phyloP scores from a whole-genome alignment of 2,329 filamentous ascomycete species.

The Exserohilum turcica region DNA sequence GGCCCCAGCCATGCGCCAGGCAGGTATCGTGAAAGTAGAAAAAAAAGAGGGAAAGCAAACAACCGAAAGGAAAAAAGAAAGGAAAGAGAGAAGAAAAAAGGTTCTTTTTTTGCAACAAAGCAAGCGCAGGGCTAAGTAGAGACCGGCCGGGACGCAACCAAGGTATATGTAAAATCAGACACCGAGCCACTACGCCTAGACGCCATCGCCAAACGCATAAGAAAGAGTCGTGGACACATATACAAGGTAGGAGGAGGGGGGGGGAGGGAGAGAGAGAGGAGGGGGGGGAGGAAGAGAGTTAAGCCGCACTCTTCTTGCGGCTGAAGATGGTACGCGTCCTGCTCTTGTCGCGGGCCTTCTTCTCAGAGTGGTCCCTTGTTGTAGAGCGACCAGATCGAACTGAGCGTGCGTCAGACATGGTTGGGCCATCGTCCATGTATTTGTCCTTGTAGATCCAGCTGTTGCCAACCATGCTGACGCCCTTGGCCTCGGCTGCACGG shows the following conservation, averaged over 20 bases:
- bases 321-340: conserved; percentile 76
- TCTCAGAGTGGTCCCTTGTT: conserved; percentile 51
- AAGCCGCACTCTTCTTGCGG: conserved; percentile 56
- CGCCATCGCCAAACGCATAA: conserved; percentile 40
- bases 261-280: not conserved
- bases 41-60: conserved; percentile 12
- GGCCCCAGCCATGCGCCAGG: conserved; percentile 34
- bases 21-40: conserved; percentile 28
- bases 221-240: conserved; percentile 43
- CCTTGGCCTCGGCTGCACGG: conserved; percentile 85
- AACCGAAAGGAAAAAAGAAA: conserved; percentile 10
- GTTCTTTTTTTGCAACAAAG: conserved; percentile 5
- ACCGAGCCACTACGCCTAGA: conserved; percentile 32
- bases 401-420: conserved; percentile 48
- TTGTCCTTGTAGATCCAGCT: conserved; percentile 99
- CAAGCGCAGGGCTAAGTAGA: conserved; percentile 13
- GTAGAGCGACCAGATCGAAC: conserved; percentile 54
- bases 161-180: conserved; percentile 40
- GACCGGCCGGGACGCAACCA: conserved; percentile 3
- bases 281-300: conserved; percentile 17
- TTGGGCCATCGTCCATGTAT: conserved; percentile 67
- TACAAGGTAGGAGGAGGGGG: conserved; percentile 21
- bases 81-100: conserved; percentile 19
- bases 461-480: conserved; percentile 97
- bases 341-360: conserved; percentile 76